Evolutionary conservation across 306 rosid genomes (phyloP), one percentile per base, ranked within the genome.

Genomic region (Medicago lupulina): DNA sequence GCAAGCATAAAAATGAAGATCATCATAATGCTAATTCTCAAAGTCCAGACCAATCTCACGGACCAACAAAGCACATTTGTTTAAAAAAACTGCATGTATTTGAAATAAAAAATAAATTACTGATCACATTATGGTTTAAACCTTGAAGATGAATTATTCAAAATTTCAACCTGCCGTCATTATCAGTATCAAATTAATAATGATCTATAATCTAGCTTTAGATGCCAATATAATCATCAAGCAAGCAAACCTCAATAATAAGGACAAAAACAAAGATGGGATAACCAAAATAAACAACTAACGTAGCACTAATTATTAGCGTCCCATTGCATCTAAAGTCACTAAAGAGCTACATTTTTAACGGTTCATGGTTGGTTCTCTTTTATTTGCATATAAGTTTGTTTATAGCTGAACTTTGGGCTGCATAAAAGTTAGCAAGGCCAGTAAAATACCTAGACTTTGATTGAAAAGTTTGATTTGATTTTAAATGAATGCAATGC

Each of bases 181-280:
- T 23, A 23, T 6, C 15, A 13, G 3, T 5, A 14, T 47, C 50
- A 1, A 44, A 9, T 17, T 25, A 57, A 43, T 49, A n/a, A n/a
- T n/a, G 18, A 23, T 61, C 36, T 18, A n/a, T 38, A 50, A 61
- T 31, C 21, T 54, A 17, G 14, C 10, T 17, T 9, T 17, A 53
- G 25, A 53, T 53, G 60, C 13, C 6, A 41, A 9, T 41, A 31
- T 31, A 31, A 46, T 43, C 62, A 19, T 14, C 13, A 58, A 74
- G 58, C 34, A 46, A 54, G 15, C 17, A 43, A 28, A 60, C 41
- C 61, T 66, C 65, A 23, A 76, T 25, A 53, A n/a, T 66, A 25
- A 16, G 40, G 21, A 53, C 11, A 47, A n/a, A 43, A 78, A 62
- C 21, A 17, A 50, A 38, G 6, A 8, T 21, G 17, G 16, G 9